Evolutionary conservation across 2,329 filamentous ascomycete species (phyloP), one percentile per base, ranked within the genome.

Genomic region (Clonostachys sp.): DNA sequence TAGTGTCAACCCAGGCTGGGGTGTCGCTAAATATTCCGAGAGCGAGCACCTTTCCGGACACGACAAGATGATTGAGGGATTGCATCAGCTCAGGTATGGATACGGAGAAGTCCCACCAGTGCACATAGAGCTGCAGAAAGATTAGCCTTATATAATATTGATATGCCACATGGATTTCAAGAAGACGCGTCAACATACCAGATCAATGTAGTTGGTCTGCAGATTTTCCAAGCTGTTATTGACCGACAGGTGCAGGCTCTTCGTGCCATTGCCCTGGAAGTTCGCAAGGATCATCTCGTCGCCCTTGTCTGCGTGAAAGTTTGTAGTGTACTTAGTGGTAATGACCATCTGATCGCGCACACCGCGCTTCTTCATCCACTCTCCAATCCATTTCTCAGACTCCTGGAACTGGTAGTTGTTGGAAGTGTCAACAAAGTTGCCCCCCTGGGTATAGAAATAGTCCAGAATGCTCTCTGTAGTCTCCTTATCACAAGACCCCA

Each of bases 371-470:
- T 71, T 66, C 76, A 84, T 81, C 81, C 81, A 86, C 54, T 83
- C 80, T 33, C 83, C 83, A 47, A 86, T 67, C 76, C 80, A 82
- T 24, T 56, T 59, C 61, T 86, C 82, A 4, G 75, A 77, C 61
- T 83, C 70, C 49, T 65, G 70, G 49, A 66, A 58, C 54, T 83
- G 81, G 61, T 86, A 86, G 61, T 80, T 80, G 66, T 78, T 82
- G 51, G 80, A 53, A 1, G 81, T 86, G 60, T 86, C 83, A 58
- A 87, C 81, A 61, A 86, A 86, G 65, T 86, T 86, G n/a, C 83
- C 83, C 24, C 45, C 45, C 16, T 46, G 36, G 36, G 24, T 41
- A 30, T 41, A 46, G 34, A 24, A 46, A 39, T 46, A 33, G 45
- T 46, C 38, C 18, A 46, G 45, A 33, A 46, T 46, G 45, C 38